Evolutionary conservation across 2,329 filamentous ascomycete species (phyloP), one percentile per base, ranked within the genome.

Genomic region (Pestalotiopsis fici): DNA sequence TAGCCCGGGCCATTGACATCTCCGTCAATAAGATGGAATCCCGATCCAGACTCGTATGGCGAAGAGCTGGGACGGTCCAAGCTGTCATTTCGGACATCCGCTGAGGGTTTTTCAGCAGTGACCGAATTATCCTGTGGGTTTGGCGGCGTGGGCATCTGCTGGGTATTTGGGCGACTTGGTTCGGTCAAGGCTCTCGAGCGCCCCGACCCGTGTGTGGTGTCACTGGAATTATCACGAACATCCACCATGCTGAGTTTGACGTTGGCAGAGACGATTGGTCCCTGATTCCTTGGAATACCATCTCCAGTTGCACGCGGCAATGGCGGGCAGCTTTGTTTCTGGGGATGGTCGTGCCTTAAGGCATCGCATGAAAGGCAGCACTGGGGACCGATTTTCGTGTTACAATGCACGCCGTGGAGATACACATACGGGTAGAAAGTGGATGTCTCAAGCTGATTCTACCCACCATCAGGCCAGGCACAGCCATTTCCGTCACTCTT

Each of bases 1-100:
- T 87, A 83, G 2, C 81, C 80, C 2, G 73, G 69, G 5, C 82
- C 82, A 12, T 75, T 74, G 13, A 83, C 74, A n/a, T 83, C 82
- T 37, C 82, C 82, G 54, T 82, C 79, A 47, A 83, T 73, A 12
- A 78, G 74, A n/a, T 77, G 79, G 56, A 83, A 84, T 0, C 81
- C 80, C 1, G 82, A 77, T 21, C 76, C 76, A 1, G 75, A 72
- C 31, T 77, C 72, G 74, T 72, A 75, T 65, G 77, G 74, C 23
- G 76, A 78, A 23, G 67, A 68, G 64, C 73, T 77, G 23, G 71
- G 75, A 25, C 71, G 68, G 18, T 62, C 21, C 18, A 72, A 74
- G 35, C 73, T 74, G 43, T 71, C 71, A 37, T 57, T 59, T 57
- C 69, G 65, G 43, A n/a, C 43, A 50, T 27, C 25, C n/a, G 31